Conservation (phyloP, 192 early-diverging fungal species). For the Kickxella alabastrina region DNA sequence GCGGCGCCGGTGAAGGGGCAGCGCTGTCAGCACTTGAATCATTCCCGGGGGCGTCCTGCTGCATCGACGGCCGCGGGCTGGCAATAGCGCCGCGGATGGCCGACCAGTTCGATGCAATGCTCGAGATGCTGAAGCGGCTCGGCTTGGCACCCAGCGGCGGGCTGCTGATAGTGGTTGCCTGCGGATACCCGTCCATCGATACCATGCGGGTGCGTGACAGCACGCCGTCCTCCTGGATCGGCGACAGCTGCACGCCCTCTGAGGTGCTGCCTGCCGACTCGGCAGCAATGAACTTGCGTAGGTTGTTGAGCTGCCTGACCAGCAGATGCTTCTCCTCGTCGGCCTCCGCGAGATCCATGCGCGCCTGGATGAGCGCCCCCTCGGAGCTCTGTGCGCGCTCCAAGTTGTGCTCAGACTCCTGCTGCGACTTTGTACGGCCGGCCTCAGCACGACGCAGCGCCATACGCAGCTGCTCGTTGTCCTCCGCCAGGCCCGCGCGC, state of each 20-base stretch:
- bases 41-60: not conserved
- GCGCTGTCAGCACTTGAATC: not conserved
- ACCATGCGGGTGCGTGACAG: constrained; percentile 9
- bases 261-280: not conserved
- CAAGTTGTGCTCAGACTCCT: not conserved
- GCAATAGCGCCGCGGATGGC: constrained; percentile 35
- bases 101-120: constrained; percentile 33
- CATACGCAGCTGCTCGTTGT: constrained; percentile 40
- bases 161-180: not conserved
- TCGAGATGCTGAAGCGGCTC: constrained; percentile 40
- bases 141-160: not conserved
- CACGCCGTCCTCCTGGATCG: not conserved
- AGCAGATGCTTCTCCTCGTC: constrained; percentile 32
- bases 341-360: constrained; percentile 30
- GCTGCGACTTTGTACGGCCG: not conserved
- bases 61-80: constrained; percentile 29
- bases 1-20: not conserved
- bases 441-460: constrained; percentile 17
- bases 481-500: constrained; percentile 27
- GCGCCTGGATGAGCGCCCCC: constrained; percentile 17
- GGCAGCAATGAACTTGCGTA: constrained; percentile 30
- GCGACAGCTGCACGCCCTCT: not conserved
- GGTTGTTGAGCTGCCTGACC: constrained; percentile 25
- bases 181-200: constrained; percentile 11
- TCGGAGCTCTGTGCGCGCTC: constrained; percentile 14